Base-by-base conservation (phyloP, 106 monocot genomes). In the Triglochin maritima region DNA sequence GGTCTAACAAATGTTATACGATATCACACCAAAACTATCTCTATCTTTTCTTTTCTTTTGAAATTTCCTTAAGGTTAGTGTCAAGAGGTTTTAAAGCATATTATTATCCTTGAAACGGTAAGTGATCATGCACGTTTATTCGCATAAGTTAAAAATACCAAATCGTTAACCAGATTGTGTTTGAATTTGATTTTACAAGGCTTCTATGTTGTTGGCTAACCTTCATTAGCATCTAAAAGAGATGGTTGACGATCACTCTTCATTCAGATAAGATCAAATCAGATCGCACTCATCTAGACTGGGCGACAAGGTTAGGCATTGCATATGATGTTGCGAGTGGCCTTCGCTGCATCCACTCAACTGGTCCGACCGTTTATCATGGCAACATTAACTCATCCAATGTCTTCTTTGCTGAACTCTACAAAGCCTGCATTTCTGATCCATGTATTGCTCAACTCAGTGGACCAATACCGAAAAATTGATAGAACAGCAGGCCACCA, bases 341-440 rank as follows among this genome's bases (percentile, higher is more conserved):
- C 13, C 42, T 89, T 3, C 70, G 63, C 17, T 81, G 79, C 81
- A 81, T 89, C 65, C 89, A 89, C 58, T 86, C 89, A 9, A 66
- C 71, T 0, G 66, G 78, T 57, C 74, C 75, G 2, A 44, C 16
- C 2, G 70, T 70, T 47, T 76, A 83, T 60, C 89, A 89, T 42
- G 86, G 89, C 45, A 86, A 86, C 77, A 80, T 89, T 56, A 89
- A 85, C 55, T 81, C 89, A 66, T 89, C 86, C 70, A 89, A 89
- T 75, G 56, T 89, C 65, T 83, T 86, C 62, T 80, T 89, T 16
- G 12, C 49, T 71, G 69, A 60, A 9, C 50, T 65, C 2, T 45
- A 69, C 29, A 64, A 68, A 5, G 75, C 82, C 12, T 65, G 65
- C 6, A 69, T 89, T 17, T 86, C 89, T 2, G 86, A 89, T 70